Conservation (phyloP, 2,329 filamentous ascomycete genomes). For the Aspergillus viridinutans region DNA sequence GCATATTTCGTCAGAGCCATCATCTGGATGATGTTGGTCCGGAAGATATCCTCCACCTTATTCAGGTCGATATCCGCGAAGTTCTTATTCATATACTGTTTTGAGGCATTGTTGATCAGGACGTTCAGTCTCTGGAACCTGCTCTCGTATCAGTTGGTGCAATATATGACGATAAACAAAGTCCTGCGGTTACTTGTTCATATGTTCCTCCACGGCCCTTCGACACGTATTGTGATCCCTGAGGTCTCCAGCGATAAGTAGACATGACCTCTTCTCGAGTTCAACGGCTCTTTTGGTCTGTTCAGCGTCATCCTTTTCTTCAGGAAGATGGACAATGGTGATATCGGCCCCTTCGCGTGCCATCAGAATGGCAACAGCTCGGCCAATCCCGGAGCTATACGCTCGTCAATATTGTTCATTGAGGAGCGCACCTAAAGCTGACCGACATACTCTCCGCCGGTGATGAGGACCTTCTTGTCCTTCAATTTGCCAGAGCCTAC, state of each 20-base stretch:
- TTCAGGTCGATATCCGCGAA: conserved; percentile 53
- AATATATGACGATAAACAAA: background rate
- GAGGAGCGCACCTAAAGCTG: background rate
- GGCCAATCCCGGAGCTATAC: conserved; percentile 51
- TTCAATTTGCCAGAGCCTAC: conserved; percentile 48
- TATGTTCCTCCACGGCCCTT: conserved; percentile 50
- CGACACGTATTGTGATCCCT: conserved; percentile 50
- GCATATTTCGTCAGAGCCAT: conserved; percentile 58
- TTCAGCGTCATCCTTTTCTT: conserved; percentile 55
- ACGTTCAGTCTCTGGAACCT: conserved; percentile 40
- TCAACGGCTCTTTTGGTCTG: conserved; percentile 52
- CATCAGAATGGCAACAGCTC: conserved; percentile 53
- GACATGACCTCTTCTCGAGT: conserved; percentile 45
- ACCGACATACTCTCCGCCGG: conserved; percentile 51
- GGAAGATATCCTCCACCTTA: conserved; percentile 54
- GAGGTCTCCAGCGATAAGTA: conserved; percentile 48
- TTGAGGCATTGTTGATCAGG: conserved; percentile 57
- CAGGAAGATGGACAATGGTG: conserved; percentile 53
- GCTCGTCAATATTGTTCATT: background rate
- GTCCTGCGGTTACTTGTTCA: conserved; percentile 39
- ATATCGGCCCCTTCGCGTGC: conserved; percentile 57
- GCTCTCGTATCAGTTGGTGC: background rate
- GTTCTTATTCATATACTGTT: conserved; percentile 52
- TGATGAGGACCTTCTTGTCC: conserved; percentile 51
- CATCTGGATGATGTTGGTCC: conserved; percentile 55